Base-by-base conservation (phyloP, 169 alveolate genomes). In the Amoebophrya sp. region DNA sequence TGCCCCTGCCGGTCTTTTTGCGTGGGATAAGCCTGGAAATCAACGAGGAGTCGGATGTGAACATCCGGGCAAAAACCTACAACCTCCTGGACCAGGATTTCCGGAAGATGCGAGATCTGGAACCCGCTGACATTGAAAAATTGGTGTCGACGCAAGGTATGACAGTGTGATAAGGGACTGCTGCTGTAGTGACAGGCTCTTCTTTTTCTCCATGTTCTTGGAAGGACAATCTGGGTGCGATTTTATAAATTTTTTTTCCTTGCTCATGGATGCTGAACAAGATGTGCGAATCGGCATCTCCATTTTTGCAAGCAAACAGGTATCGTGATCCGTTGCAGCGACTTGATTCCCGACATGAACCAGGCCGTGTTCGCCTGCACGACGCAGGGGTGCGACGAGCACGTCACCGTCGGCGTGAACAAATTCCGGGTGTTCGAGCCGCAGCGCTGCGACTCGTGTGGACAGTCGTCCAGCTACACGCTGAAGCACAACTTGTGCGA, bases 331-430 rank as follows among this genome's bases (percentile, higher is more conserved):
- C 97, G 99, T 92, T 96, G 97, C 77, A 96, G 99, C 14, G 98
- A 97, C 92, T 95, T 98, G 33, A 96, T 97, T 66, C 99, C 99
- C 12, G 99, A 98, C 94, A 98, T 98, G 99, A 96, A 98, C 55
- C 96, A 96, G 95, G 99, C 99, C 0, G 97, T 96, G 38, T 98
- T 98, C 94, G 96, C 96, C 92, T 98, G 99, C 90, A 97, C 92
- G 39, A 93, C 92, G 32, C 47, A 53, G 40, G 92, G 77, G 0
- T 89, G 77, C 40, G 77, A 54, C 39, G 77, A 89, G 14, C 91
- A 89, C 18, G 77, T n/a, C 25, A 29, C 33, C 0, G 77, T 89
- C 1, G 55, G 32, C 33, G 77, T 89, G 35, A 38, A 89, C 53
- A 89, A 89, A 89, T 53, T 53, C 40, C 53, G 77, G 0, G 91